Conservation (phyloP, 2,329 filamentous ascomycete genomes). For the Sclerotinia sclerotiorum region DNA sequence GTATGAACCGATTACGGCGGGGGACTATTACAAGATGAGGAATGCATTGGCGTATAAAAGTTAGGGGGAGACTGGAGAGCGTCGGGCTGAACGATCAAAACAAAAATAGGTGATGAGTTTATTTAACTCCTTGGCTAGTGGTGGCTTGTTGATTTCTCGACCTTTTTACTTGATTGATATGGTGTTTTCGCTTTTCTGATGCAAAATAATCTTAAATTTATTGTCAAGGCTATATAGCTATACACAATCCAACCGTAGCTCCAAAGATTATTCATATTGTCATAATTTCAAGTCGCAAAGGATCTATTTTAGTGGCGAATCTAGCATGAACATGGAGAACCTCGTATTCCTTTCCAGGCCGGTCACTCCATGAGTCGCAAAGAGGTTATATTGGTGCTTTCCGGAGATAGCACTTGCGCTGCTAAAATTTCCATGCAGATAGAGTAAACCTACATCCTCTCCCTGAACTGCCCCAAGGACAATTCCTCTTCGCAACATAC, state of each 20-base stretch:
- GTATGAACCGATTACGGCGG: conserved; percentile 47
- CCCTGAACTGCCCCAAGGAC: not conserved
- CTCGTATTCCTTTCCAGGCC: too few relatives aligned
- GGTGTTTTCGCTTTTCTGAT: not conserved
- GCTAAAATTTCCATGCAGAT: too few relatives aligned
- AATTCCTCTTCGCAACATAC: not conserved
- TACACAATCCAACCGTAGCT: not conserved
- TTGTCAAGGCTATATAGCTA: too few relatives aligned
- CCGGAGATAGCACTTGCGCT: too few relatives aligned
- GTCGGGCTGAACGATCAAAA: not conserved
- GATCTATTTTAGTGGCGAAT: too few relatives aligned
- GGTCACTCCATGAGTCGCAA: too few relatives aligned
- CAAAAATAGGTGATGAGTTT: too few relatives aligned
- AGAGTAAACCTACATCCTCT: not conserved
- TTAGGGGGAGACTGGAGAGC: not conserved
- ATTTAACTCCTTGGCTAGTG: too few relatives aligned
- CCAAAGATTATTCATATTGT: too few relatives aligned
- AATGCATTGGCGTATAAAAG: conserved; percentile 32
- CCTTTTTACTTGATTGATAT: not conserved
- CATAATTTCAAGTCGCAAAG: too few relatives aligned
- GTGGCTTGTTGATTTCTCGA: too few relatives aligned
- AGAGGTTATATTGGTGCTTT: accelerated
- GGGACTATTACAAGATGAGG: conserved; percentile 35
- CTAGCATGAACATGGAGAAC: too few relatives aligned
- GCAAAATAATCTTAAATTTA: not conserved